These are phyloP conservation scores for Suillus tomentosus DNA, from an alignment of 768 basidiomycete genomes.

Conservation along the genomic window DNA sequence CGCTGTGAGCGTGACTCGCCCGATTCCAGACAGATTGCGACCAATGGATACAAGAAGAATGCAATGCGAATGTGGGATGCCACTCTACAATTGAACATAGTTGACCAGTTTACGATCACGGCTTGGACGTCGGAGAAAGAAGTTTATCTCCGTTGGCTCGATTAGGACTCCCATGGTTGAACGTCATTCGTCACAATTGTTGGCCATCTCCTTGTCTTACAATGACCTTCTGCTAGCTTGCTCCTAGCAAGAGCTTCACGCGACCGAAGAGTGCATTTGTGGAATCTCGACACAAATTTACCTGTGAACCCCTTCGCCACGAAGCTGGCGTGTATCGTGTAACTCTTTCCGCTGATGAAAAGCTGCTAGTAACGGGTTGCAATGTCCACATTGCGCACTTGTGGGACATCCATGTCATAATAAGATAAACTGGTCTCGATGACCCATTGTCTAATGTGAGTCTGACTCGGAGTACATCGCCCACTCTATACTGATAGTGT, in stretches of 20 bases:
- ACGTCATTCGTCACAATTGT: no score
- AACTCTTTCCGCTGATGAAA: not conserved
- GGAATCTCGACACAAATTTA: not conserved
- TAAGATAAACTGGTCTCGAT: not conserved
- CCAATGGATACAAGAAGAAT: not conserved
- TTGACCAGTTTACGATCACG: slow-evolving; percentile 4
- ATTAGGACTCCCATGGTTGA: not conserved
- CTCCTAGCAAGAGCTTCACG: no score
- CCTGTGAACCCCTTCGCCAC: slow-evolving; percentile 1
- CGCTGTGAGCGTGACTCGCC: slow-evolving; percentile 3
- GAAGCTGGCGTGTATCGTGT: slow-evolving; percentile 1
- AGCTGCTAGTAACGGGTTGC: not conserved
- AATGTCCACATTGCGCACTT: slow-evolving; percentile 1
- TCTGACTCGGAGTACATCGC: no score
- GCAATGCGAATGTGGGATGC: not conserved
- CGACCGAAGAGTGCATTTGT: not conserved
- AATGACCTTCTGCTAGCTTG: no score
- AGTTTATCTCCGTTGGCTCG: slow-evolving; percentile 1
- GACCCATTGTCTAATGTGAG: not conserved
- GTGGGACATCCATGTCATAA: not conserved
- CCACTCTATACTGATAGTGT: not conserved
- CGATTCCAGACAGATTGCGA: not conserved
- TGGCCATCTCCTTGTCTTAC: no score
- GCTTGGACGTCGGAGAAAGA: not conserved
- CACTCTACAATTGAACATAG: not conserved